Evolutionary conservation across 345 rosid species (phyloP).

Genomic region (Corymbia maculata): DNA sequence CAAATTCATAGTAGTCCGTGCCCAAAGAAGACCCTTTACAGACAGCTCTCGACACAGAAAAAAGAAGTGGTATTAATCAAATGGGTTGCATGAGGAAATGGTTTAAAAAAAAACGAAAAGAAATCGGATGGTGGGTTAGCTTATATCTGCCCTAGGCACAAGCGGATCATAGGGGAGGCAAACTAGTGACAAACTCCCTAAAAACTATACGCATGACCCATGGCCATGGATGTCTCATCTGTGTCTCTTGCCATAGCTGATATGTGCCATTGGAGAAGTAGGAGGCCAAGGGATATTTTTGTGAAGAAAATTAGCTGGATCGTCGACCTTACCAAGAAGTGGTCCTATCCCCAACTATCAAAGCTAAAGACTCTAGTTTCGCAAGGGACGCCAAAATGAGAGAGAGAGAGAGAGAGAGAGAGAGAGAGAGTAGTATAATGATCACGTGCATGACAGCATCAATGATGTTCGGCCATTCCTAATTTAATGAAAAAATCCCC

Average conservation of each 20-base stretch:
- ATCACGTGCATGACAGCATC: neutral
- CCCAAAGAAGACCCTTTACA: neutral
- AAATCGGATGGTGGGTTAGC: neutral
- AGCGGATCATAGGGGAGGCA: neutral
- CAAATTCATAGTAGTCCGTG: neutral
- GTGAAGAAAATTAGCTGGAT: neutral
- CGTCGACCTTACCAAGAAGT: neutral
- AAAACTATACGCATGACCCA: neutral
- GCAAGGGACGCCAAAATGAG: neutral
- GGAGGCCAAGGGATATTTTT: neutral
- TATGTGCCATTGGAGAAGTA: neutral
- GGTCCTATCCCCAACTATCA: neutral
- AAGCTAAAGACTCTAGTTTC: neutral
- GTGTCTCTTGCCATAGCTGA: neutral
- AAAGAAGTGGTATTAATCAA: neutral
- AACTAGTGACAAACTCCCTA: neutral
- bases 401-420: neutral
- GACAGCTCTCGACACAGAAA: neutral
- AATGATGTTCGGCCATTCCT: neutral
- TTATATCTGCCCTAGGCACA: neutral
- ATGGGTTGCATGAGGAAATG: too few species aligned
- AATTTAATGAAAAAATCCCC: neutral
- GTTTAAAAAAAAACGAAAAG: neutral
- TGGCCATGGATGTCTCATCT: neutral
- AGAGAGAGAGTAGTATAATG: neutral